These are phyloP conservation scores for Botryotinia globosa DNA, from an alignment of 2,329 filamentous ascomycete species.

Conservation along the genomic window DNA sequence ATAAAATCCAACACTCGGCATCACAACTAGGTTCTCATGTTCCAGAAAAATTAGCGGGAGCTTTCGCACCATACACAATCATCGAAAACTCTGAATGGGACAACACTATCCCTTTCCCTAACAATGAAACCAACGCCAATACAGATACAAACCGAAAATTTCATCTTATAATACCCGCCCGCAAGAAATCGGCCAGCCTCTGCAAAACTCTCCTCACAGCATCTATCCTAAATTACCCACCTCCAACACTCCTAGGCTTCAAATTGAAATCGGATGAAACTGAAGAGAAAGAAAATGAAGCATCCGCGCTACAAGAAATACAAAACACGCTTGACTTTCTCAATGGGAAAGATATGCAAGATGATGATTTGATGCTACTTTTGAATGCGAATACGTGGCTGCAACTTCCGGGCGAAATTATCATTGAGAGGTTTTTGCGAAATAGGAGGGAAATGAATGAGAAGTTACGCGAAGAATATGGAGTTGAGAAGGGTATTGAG, in stretches of 20 bases:
- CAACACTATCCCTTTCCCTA: conserved; percentile 15
- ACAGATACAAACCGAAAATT: conserved; percentile 40
- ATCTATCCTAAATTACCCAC: conserved; percentile 58
- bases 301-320: conserved; percentile 20
- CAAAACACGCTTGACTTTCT: conserved; percentile 43
- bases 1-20: conserved; percentile 23
- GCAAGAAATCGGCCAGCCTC: conserved; percentile 44
- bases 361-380: conserved; percentile 54
- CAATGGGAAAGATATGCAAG: conserved; percentile 46
- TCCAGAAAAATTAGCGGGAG: conserved; percentile 22
- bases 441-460: conserved; percentile 48
- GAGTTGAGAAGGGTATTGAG: neutral
- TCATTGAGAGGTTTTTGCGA: conserved; percentile 54
- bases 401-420: conserved; percentile 54
- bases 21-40: conserved; percentile 23
- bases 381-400: conserved; percentile 54
- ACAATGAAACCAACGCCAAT: conserved; percentile 15
- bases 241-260: conserved; percentile 52
- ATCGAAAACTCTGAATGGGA: conserved; percentile 24
- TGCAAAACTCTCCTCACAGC: conserved; percentile 57
- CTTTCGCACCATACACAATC: conserved; percentile 20
- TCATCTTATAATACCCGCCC: conserved; percentile 54
- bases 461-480: conserved; percentile 39
- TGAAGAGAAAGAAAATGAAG: neutral
- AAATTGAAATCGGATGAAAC: conserved; percentile 25